These are phyloP conservation scores for Amanita rimosa DNA, from an alignment of 768 basidiomycete species.

Conservation along the genomic window DNA sequence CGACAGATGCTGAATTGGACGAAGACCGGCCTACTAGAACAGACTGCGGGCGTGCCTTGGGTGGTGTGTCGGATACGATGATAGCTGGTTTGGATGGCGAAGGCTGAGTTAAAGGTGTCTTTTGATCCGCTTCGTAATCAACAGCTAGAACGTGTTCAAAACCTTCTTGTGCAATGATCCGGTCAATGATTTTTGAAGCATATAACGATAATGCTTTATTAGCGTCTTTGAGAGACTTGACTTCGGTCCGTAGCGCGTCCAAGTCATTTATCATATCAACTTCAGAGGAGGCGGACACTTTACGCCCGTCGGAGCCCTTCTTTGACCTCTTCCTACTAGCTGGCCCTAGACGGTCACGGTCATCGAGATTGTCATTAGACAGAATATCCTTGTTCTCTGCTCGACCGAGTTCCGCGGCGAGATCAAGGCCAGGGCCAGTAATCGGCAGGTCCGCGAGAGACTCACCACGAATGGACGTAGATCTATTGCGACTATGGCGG, in stretches of 20 bases:
- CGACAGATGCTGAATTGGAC: conserved; percentile 20
- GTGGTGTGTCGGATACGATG: conserved; percentile 17
- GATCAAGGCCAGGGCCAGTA: conserved; percentile 80
- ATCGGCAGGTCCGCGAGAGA: conserved; percentile 80
- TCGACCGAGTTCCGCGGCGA: conserved; percentile 85
- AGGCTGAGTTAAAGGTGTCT: conserved; percentile 29
- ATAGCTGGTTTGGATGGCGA: conserved; percentile 14
- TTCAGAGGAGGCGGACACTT: conserved; percentile 23
- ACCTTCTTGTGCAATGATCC: conserved; percentile 92
- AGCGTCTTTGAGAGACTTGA: conserved; percentile 88
- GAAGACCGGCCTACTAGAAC: conserved; percentile 36
- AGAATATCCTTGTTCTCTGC: conserved; percentile 83
- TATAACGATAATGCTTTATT: conserved; percentile 94
- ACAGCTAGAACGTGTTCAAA: conserved; percentile 95
- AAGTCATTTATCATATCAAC: conserved; percentile 46
- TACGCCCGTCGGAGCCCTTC: conserved; percentile 30
- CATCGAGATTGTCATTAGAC: conserved; percentile 41
- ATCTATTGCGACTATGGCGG: conserved; percentile 38
- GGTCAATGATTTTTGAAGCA: conserved; percentile 95
- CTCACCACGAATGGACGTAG: conserved; percentile 53
- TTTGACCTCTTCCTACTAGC: conserved; percentile 40
- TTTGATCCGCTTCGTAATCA: conserved; percentile 64
- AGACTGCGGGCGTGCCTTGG: conserved; percentile 54
- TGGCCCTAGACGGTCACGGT: conserved; percentile 32
- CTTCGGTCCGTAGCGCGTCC: conserved; percentile 71